These are phyloP conservation scores for Cicer pinnatifidum DNA, from an alignment of 306 rosid species.

Conservation along the genomic window DNA sequence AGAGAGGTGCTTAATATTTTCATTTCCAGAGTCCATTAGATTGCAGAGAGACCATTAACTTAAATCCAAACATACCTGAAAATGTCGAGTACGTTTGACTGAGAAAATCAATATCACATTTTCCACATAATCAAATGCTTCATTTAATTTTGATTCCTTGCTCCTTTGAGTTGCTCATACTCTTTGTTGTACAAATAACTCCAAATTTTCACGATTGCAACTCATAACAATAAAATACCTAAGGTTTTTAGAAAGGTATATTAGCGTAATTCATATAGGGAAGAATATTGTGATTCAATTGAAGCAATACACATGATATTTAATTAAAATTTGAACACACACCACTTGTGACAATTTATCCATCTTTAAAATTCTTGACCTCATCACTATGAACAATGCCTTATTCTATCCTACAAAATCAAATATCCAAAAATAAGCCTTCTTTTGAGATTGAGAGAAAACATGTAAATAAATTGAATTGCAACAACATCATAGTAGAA, in stretches of 20 bases:
- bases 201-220: constrained; percentile 99
- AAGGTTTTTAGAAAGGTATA: constrained; percentile 57
- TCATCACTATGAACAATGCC: constrained; percentile 1
- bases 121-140: constrained; percentile 94
- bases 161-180: constrained; percentile 99
- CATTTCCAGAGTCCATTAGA: constrained; percentile 28
- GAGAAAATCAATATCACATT: constrained; percentile 96
- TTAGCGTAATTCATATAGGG: constrained; percentile 38
- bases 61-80: constrained; percentile 72
- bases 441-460: too few species aligned
- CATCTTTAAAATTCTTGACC: constrained; percentile 32
- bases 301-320: constrained; percentile 29
- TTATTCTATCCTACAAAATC: too few species aligned
- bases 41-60: not conserved
- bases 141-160: constrained; percentile 96
- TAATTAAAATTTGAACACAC: constrained; percentile 10
- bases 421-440: too few species aligned
- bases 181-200: constrained; percentile 98
- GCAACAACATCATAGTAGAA: too few species aligned
- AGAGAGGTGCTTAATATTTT: constrained; percentile 26
- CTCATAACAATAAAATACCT: constrained; percentile 99
- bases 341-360: constrained; percentile 32
- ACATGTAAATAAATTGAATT: too few species aligned
- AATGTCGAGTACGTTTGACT: constrained; percentile 96
- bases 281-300: constrained; percentile 40